Percentiles rank a stretch among this genome's conserved stretches.
These are phyloP conservation scores for Dendrothele bispora DNA, from an alignment of 768 basidiomycete genomes.

Conservation along the genomic window DNA sequence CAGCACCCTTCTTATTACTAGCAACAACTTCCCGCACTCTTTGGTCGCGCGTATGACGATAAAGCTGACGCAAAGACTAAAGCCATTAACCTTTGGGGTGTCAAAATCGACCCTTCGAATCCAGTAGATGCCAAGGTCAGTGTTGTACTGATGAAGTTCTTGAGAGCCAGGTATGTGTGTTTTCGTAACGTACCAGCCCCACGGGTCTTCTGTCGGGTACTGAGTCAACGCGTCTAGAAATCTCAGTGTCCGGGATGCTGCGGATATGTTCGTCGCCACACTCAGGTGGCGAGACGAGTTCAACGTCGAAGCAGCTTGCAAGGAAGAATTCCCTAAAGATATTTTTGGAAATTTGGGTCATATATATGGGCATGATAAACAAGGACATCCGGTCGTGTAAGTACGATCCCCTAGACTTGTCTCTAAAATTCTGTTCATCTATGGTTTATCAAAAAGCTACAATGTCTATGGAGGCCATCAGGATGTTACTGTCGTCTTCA, in stretches of 20 bases:
- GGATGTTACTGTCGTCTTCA: conserved; percentile 70
- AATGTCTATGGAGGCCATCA: conserved; percentile 76
- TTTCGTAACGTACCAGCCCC: too few species aligned
- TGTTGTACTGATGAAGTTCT: conserved; percentile 80
- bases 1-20: conserved; percentile 12
- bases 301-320: conserved; percentile 55
- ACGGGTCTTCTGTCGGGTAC: not conserved
- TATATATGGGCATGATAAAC: conserved; percentile 70
- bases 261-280: conserved; percentile 66
- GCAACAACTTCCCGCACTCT: conserved; percentile 49
- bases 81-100: conserved; percentile 69
- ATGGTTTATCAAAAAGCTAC: conserved; percentile 43
- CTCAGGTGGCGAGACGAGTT: conserved; percentile 73
- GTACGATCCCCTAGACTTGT: conserved; percentile 22
- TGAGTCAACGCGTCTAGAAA: conserved; percentile 2
- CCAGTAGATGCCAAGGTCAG: conserved; percentile 65
- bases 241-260: conserved; percentile 37
- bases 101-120: conserved; percentile 58
- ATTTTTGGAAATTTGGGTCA: conserved; percentile 65
- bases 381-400: conserved; percentile 67
- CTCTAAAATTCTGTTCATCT: not conserved
- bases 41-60: conserved; percentile 62
- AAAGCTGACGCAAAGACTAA: conserved; percentile 48
- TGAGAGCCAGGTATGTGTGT: conserved; percentile 69
- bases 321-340: conserved; percentile 62